Base-by-base conservation (phyloP, 2,329 filamentous ascomycete species). In the Diaporthe amygdali region DNA sequence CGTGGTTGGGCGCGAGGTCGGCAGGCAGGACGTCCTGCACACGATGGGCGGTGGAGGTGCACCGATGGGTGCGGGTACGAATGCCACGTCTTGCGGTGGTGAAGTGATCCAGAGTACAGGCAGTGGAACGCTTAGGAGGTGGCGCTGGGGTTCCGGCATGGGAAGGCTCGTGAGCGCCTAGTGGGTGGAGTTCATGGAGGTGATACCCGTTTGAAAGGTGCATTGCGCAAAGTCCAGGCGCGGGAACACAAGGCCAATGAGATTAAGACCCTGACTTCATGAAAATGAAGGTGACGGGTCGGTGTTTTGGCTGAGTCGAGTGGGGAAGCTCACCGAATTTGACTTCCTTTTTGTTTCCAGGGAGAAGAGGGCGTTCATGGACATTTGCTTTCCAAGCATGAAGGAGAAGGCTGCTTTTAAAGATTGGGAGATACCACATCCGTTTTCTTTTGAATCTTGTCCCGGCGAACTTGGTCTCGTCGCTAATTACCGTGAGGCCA, bases 1-100 rank as follows among this genome's bases (percentile, higher is more conserved):
- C 76, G 90, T 92, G 30, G 90, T 92, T 71, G 91, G 91, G 6
- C 84, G 90, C 32, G 91, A 93, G 75, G 90, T 91, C 30, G 91
- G 91, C 3, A 85, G 88, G 41, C 88, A 91, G 74, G 90, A 93
- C 76, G 82, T 82, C 15, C 78, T 87, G n/a, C 81, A 81, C 12
- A 82, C 82, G 20, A 78, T 84, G 49, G 77, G 83, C 51, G 79
- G 81, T 34, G 41, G 71, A 63, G 32, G 73, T 44, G 78, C 81
- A 55, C 81, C 81, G 15, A 51, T 72, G 41, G 80, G 78, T 25
- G 76, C 79, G 2, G 76, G 78, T 8, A 82, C 84, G 25, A 84
- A 85, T 32, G 79, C 82, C 5, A 82, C 85, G 3, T 84, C 82
- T 5, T 89, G 88, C 73, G 85, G 88, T 8, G 80, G 83, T 39